A percentile compares a stretch with the other conserved stretches of the same genome.
Evolutionary conservation across 2,329 filamentous ascomycete species (phyloP).

Genomic region (Tolypocladium ovalisporum): DNA sequence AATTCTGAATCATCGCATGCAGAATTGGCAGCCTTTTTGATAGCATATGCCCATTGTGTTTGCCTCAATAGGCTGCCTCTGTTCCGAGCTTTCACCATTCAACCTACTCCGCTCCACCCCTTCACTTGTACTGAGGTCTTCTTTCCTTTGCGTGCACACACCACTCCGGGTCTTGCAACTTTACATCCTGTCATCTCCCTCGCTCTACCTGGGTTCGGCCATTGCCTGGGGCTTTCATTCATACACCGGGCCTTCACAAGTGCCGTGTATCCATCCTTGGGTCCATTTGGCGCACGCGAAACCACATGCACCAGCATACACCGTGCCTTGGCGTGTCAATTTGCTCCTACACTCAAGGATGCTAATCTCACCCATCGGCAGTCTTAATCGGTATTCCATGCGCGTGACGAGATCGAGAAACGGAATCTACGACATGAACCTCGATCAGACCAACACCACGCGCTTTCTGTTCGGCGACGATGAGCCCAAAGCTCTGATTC

Average conservation of each 20-base stretch:
- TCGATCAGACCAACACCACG: slow-evolving; percentile 77
- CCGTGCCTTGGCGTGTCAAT: background rate
- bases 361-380: slow-evolving; percentile 26
- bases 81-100: background rate
- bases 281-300: background rate
- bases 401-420: slow-evolving; percentile 65
- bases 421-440: slow-evolving; percentile 53
- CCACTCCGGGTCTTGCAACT: background rate
- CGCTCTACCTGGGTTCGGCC: background rate
- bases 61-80: background rate
- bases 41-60: background rate
- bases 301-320: background rate
- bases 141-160: background rate
- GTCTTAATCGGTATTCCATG: slow-evolving; percentile 87
- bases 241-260: background rate
- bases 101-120: background rate
- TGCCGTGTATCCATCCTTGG: too few relatives aligned
- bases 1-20: background rate
- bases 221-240: background rate
- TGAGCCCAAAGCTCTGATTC: slow-evolving; percentile 39
- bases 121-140: background rate
- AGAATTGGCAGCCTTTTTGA: background rate
- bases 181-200: background rate
- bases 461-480: slow-evolving; percentile 81
- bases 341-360: background rate